A percentile compares a stretch with the other conserved stretches of the same genome.
Evolutionary conservation across 2,329 filamentous ascomycete genomes (phyloP).

Genomic region (Zasmidium citrigriseum): DNA sequence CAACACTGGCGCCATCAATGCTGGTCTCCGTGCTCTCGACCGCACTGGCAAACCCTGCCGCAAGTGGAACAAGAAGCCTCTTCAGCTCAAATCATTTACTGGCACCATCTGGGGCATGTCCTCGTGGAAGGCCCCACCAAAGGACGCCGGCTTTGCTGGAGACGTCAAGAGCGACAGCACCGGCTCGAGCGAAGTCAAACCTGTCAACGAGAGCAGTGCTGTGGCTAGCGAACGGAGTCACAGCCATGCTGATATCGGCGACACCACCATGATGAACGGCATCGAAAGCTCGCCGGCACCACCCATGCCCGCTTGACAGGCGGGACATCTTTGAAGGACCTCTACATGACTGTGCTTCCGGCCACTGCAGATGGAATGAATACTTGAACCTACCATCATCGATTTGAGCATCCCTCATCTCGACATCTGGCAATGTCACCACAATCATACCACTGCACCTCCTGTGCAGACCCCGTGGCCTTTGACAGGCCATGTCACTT

Average conservation of each 20-base stretch:
- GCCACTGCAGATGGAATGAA: too few relatives aligned
- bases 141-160: constrained; percentile 58
- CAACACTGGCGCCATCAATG: constrained; percentile 96
- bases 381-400: too few relatives aligned
- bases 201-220: constrained; percentile 56
- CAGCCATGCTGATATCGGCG: constrained; percentile 49
- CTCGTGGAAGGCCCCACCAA: constrained; percentile 74
- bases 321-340: too few relatives aligned
- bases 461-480: too few relatives aligned
- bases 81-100: constrained; percentile 89
- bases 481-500: background rate
- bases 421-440: background rate
- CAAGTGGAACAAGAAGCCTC: constrained; percentile 82
- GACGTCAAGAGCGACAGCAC: constrained; percentile 60
- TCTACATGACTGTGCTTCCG: too few relatives aligned
- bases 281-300: constrained; percentile 39
- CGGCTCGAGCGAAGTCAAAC: constrained; percentile 57
- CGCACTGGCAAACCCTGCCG: constrained; percentile 88
- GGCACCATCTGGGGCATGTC: constrained; percentile 79
- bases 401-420: background rate
- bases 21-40: constrained; percentile 89
- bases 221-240: constrained; percentile 61
- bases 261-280: constrained; percentile 30
- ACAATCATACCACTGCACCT: too few relatives aligned
- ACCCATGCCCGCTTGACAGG: constrained; percentile 42